A percentile compares a stretch with the other conserved stretches of the same genome.
Evolutionary conservation across 2,329 filamentous ascomycete genomes (phyloP).

Genomic region (Helicocarpus griseus): DNA sequence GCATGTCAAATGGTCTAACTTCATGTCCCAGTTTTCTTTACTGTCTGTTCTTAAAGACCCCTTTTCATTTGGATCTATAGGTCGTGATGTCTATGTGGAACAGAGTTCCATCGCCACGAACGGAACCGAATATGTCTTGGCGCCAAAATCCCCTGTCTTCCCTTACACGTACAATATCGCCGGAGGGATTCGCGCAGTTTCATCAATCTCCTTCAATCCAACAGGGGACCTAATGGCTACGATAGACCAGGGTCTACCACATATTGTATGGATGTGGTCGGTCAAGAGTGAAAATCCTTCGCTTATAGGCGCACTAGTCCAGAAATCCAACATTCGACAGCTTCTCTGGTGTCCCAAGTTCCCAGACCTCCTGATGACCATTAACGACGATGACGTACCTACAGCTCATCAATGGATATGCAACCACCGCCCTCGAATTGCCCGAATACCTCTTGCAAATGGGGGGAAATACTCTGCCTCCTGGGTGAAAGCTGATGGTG

Average conservation of each 20-base stretch:
- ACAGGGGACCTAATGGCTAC: slow-evolving; percentile 29
- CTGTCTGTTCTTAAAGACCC: slow-evolving; percentile 26
- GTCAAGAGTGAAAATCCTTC: slow-evolving; percentile 17
- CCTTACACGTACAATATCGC: slow-evolving; percentile 22
- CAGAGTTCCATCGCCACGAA: slow-evolving; percentile 25
- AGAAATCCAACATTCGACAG: slow-evolving; percentile 33
- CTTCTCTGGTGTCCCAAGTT: slow-evolving; percentile 31
- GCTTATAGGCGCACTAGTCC: slow-evolving; percentile 30
- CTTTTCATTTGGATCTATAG: slow-evolving; percentile 25
- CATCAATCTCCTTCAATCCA: slow-evolving; percentile 31
- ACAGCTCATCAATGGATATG: slow-evolving; percentile 20
- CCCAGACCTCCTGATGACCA: slow-evolving; percentile 30
- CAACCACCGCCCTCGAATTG: slow-evolving; percentile 8
- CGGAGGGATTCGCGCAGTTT: slow-evolving; percentile 25
- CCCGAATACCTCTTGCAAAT: slow-evolving; percentile 1
- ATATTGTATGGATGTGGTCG: slow-evolving; percentile 39
- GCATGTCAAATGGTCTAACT: not conserved
- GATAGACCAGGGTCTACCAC: slow-evolving; percentile 30
- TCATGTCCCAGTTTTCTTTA: slow-evolving; percentile 11
- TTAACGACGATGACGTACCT: slow-evolving; percentile 24
- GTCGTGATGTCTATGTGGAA: slow-evolving; percentile 22
- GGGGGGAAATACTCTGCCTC: slow-evolving; percentile 8
- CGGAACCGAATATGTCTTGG: slow-evolving; percentile 25
- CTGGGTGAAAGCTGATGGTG: slow-evolving; percentile 7
- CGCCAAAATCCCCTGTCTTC: slow-evolving; percentile 29